Evolutionary conservation across 1,139 yeast genomes (phyloP).

Genomic region (Yamadazyma friedrichii): DNA sequence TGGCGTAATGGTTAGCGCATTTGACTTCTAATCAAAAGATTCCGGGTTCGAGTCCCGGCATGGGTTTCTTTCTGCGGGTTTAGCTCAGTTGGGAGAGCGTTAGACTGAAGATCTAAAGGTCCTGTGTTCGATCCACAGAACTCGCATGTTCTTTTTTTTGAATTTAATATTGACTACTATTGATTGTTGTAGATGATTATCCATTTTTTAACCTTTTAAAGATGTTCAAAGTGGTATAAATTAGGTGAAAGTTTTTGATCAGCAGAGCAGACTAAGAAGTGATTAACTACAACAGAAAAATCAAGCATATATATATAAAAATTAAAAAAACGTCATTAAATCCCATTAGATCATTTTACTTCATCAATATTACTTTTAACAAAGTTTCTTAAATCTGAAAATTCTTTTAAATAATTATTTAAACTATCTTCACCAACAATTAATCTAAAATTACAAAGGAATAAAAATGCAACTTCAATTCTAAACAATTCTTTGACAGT

Average conservation of each 20-base stretch:
- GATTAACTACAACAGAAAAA: too few species aligned
- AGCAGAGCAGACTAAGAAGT: not conserved
- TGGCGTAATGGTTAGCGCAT: slow-evolving; percentile 25
- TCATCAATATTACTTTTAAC: slow-evolving; percentile 12
- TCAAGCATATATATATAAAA: too few species aligned
- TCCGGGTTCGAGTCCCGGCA: slow-evolving; percentile 25
- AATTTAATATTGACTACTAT: too few species aligned
- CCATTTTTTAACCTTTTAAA: too few species aligned
- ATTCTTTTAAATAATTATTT: slow-evolving; percentile 28
- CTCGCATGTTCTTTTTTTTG: slow-evolving; percentile 28
- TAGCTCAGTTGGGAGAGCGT: slow-evolving; percentile 60
- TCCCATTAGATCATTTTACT: not conserved
- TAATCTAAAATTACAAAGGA: slow-evolving; percentile 39
- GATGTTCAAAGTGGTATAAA: too few species aligned
- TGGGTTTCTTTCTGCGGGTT: slow-evolving; percentile 24
- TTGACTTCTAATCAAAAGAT: slow-evolving; percentile 24
- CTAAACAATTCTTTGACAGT: slow-evolving; percentile 35
- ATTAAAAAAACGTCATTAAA: not conserved
- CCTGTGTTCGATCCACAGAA: slow-evolving; percentile 59
- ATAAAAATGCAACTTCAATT: slow-evolving; percentile 43
- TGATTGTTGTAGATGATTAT: too few species aligned
- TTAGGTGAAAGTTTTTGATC: too few species aligned
- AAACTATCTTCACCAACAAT: slow-evolving; percentile 36
- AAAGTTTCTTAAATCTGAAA: slow-evolving; percentile 11
- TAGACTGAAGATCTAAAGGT: slow-evolving; percentile 59